phyloP scores from a whole-genome alignment of 345 rosid species.

The Ceriops tagal region DNA sequence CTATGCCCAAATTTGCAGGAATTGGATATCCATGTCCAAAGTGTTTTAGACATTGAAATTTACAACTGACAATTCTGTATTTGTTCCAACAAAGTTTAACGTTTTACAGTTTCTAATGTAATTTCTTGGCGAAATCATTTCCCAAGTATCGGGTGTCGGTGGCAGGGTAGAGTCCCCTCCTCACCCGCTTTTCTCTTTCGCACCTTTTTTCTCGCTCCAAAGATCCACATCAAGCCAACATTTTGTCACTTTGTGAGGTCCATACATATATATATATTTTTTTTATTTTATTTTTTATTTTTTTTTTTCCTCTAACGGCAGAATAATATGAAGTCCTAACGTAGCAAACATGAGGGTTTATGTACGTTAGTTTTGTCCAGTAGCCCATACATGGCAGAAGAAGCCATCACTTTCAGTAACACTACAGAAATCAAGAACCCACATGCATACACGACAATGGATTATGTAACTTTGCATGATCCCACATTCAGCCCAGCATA shows the following conservation, averaged over 20 bases:
- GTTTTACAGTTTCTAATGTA: too few species aligned
- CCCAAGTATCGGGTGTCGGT: conserved; percentile 26
- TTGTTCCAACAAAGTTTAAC: too few species aligned
- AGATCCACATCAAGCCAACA: conserved; percentile 14
- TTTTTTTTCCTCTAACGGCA: conserved; percentile 32
- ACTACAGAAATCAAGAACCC: neutral
- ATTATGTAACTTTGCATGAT: neutral
- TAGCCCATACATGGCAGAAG: conserved; percentile 1
- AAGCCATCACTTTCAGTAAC: conserved; percentile 3
- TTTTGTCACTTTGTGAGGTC: conserved; percentile 26
- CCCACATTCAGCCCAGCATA: neutral
- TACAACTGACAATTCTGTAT: too few species aligned
- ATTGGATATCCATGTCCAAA: too few species aligned
- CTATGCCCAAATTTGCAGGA: too few species aligned
- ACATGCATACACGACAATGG: neutral
- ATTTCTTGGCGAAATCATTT: neutral
- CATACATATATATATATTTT: neutral
- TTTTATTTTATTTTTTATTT: too few species aligned
- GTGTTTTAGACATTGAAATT: too few species aligned
- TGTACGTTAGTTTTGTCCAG: conserved; percentile 16
- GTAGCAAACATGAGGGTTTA: neutral
- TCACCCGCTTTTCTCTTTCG: neutral
- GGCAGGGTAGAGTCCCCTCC: conserved; percentile 3
- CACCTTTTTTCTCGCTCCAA: neutral
- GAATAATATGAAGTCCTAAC: neutral